Evolutionary conservation across 148 eudicot species (phyloP).

Genomic region (Fallopia convolvulus): DNA sequence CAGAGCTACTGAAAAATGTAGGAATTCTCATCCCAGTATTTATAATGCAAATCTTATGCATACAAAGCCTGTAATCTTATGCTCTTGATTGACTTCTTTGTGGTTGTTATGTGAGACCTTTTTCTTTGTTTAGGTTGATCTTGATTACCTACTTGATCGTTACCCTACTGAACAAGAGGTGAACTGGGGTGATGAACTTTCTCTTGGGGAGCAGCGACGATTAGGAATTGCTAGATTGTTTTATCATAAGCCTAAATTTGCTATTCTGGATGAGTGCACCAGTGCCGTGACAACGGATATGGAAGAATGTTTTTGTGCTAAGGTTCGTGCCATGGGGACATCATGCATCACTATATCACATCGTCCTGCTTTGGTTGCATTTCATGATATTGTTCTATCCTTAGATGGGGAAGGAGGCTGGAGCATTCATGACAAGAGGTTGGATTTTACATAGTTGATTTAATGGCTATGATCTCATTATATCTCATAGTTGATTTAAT

Average conservation of each 20-base stretch:
- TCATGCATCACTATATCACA: conserved; percentile 98
- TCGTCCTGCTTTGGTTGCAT: conserved; percentile 97
- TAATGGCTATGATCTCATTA: too few species aligned
- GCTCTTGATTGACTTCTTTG: background rate
- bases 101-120: background rate
- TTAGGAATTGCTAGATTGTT: conserved; percentile 98
- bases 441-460: conserved; percentile 12
- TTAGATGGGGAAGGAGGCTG: conserved; percentile 99
- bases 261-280: conserved; percentile 97
- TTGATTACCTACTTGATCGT: conserved; percentile 88
- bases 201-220: conserved; percentile 94
- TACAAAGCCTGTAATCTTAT: background rate
- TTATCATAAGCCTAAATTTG: conserved; percentile 98
- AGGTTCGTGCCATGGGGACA: conserved; percentile 97
- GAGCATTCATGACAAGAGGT: conserved; percentile 83
- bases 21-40: conserved; percentile 13
- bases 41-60: background rate
- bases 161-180: conserved; percentile 87
- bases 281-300: conserved; percentile 99
- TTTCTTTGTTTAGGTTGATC: conserved; percentile 63
- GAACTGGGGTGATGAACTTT: conserved; percentile 97
- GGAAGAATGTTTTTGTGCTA: conserved; percentile 98
- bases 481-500: too few species aligned
- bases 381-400: conserved; percentile 91
- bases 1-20: conserved; percentile 86